phyloP scores from a whole-genome alignment of 805 yeast species.

The Metschnikowia amazonensis region DNA sequence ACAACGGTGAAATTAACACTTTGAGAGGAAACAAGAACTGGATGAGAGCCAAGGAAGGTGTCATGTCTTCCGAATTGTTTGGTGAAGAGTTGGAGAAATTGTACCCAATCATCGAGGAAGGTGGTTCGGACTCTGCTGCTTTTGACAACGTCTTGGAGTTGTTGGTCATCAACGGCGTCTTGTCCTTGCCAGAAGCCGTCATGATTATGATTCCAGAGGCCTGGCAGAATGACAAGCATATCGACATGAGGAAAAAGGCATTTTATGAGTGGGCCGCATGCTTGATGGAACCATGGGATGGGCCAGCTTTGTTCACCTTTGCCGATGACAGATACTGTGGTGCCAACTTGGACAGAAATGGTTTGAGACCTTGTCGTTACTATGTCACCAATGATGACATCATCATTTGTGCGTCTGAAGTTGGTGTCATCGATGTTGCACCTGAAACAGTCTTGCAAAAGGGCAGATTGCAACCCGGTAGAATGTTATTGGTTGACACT shows the following conservation, averaged over 20 bases:
- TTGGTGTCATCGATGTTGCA: conserved; percentile 90
- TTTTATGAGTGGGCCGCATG: conserved; percentile 99
- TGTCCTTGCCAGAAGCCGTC: conserved; percentile 93
- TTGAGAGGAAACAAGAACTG: conserved; percentile 97
- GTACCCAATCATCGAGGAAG: conserved; percentile 95
- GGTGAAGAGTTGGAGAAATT: conserved; percentile 89
- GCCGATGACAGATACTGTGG: conserved; percentile 98
- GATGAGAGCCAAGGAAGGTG: conserved; percentile 99
- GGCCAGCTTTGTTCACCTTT: conserved; percentile 94
- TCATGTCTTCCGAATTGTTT: conserved; percentile 80
- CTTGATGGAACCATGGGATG: conserved; percentile 99
- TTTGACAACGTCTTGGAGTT: conserved; percentile 93
- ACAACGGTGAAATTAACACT: conserved; percentile 97
- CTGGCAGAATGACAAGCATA: conserved; percentile 82
- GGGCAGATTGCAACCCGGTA: conserved; percentile 94
- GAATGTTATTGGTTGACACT: conserved; percentile 93
- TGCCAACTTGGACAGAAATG: conserved; percentile 96
- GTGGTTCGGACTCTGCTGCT: conserved; percentile 98
- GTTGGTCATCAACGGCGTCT: conserved; percentile 84
- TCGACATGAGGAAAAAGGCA: conserved; percentile 90
- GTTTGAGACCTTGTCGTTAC: conserved; percentile 96
- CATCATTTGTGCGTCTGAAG: conserved; percentile 97
- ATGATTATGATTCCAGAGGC: conserved; percentile 98
- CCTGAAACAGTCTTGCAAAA: conserved; percentile 78
- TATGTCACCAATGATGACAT: conserved; percentile 92